phyloP scores from a whole-genome alignment of 495 filamentous ascomycete genomes.

The Tuber brumale region DNA sequence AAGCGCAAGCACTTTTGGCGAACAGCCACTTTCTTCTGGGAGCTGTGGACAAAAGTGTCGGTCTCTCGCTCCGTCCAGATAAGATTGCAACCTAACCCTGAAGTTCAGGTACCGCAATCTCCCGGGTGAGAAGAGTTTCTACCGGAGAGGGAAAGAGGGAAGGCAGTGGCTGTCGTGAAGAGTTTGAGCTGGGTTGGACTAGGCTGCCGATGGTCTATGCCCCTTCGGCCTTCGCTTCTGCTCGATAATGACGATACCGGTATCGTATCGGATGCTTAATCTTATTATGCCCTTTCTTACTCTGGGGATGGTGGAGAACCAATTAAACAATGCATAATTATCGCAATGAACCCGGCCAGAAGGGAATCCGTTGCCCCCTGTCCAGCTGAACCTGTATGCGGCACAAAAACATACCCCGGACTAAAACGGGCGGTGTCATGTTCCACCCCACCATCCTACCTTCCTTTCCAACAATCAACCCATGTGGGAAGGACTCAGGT shows the following conservation, averaged over 20 bases:
- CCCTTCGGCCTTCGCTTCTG: not conserved
- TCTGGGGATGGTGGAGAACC: not conserved
- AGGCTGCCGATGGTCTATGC: not conserved
- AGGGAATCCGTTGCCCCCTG: not conserved
- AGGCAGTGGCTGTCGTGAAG: not conserved
- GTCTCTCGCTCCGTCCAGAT: not conserved
- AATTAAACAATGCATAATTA: not conserved
- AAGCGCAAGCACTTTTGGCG: not conserved
- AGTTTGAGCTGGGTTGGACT: not conserved
- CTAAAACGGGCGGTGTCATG: slow-evolving; percentile 2
- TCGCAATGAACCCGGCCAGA: not conserved
- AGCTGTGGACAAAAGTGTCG: not conserved
- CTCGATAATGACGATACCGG: not conserved
- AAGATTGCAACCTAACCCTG: not conserved
- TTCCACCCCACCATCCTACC: not conserved
- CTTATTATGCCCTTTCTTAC: not conserved
- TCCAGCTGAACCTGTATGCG: slow-evolving; percentile 1
- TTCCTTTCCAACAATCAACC: not conserved
- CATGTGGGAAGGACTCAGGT: not conserved
- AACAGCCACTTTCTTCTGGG: not conserved
- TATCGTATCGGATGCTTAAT: not conserved
- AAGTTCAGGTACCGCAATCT: not conserved
- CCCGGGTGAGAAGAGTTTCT: not conserved
- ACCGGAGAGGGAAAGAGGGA: not conserved
- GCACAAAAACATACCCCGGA: slow-evolving; percentile 2